Conservation (phyloP, 2,329 filamentous ascomycete species). For the Colletotrichum sp. region DNA sequence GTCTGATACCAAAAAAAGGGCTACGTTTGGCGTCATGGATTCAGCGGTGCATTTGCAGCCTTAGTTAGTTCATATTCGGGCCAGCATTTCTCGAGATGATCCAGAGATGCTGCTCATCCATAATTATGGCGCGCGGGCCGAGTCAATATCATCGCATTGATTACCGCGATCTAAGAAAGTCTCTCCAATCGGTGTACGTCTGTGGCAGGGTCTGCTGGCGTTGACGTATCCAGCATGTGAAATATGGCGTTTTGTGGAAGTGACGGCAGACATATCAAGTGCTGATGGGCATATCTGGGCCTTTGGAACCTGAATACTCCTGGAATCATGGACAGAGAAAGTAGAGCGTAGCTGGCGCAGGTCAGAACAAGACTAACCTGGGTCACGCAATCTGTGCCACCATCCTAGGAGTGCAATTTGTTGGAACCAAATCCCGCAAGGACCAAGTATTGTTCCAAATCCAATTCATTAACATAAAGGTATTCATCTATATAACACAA, state of each 20-base stretch:
- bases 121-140: neutral
- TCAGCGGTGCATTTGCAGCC: slow-evolving; percentile 3
- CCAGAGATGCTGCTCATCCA: neutral
- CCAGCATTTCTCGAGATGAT: neutral
- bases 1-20: slow-evolving; percentile 17
- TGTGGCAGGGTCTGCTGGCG: neutral
- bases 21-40: slow-evolving; percentile 9
- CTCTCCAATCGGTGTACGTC: neutral
- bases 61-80: neutral
- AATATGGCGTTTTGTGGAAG: neutral
- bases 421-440: neutral
- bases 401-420: neutral
- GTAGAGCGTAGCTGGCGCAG: neutral
- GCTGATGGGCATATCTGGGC: neutral
- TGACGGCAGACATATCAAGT: neutral
- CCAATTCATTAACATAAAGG: neutral
- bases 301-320: neutral
- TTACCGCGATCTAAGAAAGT: neutral
- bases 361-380: neutral
- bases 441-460: neutral
- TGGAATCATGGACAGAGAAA: neutral
- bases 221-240: neutral
- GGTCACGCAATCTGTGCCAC: neutral
- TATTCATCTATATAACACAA: neutral
- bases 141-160: neutral